These are phyloP conservation scores for Lepidium sativum DNA, from an alignment of 345 rosid genomes.

Conservation along the genomic window DNA sequence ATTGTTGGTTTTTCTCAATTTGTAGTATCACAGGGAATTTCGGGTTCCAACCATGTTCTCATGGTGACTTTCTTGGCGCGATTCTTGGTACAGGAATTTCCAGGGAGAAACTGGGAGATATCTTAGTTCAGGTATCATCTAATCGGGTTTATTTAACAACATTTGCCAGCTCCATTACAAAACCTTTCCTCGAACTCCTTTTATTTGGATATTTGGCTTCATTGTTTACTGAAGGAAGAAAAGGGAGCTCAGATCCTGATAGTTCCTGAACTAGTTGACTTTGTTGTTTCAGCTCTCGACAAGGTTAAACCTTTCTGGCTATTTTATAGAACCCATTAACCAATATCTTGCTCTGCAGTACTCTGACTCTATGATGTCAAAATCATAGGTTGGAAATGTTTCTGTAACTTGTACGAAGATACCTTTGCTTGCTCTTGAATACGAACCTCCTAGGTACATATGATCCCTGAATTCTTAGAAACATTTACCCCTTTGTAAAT, in stretches of 20 bases:
- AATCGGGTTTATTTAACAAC: neutral
- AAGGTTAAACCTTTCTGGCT: constrained; percentile 38
- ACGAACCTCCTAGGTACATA: constrained; percentile 74
- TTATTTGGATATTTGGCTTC: neutral
- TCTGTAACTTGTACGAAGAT: constrained; percentile 67
- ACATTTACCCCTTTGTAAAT: neutral
- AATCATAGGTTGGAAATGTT: constrained; percentile 77
- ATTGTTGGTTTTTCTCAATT: neutral
- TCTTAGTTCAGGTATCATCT: constrained; percentile 66
- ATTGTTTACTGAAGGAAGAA: constrained; percentile 46
- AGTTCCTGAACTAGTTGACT: constrained; percentile 85
- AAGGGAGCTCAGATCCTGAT: constrained; percentile 79
- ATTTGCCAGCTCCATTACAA: neutral
- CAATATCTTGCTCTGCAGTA: neutral
- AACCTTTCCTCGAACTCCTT: neutral
- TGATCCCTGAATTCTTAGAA: neutral
- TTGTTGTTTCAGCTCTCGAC: constrained; percentile 61
- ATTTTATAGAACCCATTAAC: neutral
- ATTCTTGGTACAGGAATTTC: constrained; percentile 88
- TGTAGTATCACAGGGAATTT: constrained; percentile 75
- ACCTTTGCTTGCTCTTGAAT: constrained; percentile 78
- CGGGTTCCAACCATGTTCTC: constrained; percentile 68
- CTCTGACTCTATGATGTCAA: constrained; percentile 1
- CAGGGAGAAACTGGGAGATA: constrained; percentile 85
- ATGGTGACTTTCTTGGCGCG: constrained; percentile 90